Base-by-base conservation (phyloP, 345 rosid species). In the Salix purpurea region DNA sequence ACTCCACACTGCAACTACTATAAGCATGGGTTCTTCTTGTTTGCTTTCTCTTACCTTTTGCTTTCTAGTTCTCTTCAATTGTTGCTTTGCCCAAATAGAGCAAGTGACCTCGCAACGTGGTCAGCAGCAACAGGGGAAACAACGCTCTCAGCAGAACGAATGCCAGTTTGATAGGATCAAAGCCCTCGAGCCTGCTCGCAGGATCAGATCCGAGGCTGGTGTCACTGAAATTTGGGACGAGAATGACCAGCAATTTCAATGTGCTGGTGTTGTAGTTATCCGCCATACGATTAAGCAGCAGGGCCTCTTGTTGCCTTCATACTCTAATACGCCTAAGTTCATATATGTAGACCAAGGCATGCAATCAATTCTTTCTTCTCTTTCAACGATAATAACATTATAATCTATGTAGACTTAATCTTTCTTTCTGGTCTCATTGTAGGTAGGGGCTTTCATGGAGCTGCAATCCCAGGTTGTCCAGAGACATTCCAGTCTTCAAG, bases 231-330 rank as follows among this genome's bases (percentile, higher is more conserved):
- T 84, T 23, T 87, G 87, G 88, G 85, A 86, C 44, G 84, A 78
- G 70, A 76, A 77, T 23, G 76, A 83, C 9, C 65, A 80, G 12
- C 87, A 87, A 69, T 73, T 87, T 73, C 79, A 71, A 67, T 87
- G 90, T 48, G 88, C 87, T 18, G 88, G 84, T 12, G 90, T 82
- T 28, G 88, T 72, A 0, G 79, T 75, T 32, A 21, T 85, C 42
- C 84, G 90, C 65, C 91, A 84, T 30, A 76, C 28, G 8, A 78
- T 89, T 69, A 30, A 74, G 6, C 62, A 11, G 16, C 73, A 65
- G 13, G 89, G 90, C 16, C 82, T 89, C 54, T 72, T 86, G 18
- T 77, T 87, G 71, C 90, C 90, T 16, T 50, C 82, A 13, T 89
- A 82, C 74, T 50, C 72, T 71, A 86, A 77, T 13, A 78, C 76